Conservation (phyloP, 2,329 filamentous ascomycete species). For the Xylariaceae sp. region DNA sequence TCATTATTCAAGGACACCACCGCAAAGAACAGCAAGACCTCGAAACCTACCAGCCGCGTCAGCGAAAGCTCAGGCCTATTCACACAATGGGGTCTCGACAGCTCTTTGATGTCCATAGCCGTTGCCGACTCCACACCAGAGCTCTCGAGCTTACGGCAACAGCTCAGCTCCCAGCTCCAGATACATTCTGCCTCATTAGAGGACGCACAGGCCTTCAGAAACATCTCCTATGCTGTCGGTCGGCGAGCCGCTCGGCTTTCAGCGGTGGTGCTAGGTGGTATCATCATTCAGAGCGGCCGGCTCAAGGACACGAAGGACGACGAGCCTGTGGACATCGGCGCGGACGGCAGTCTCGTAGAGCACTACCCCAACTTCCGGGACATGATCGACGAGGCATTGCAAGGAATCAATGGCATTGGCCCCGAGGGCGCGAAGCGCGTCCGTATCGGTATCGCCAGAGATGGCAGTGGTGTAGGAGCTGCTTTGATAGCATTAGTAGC, state of each 20-base stretch:
- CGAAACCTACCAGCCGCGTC: slow-evolving; percentile 64
- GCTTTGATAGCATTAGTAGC: slow-evolving; percentile 91
- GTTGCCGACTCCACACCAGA: slow-evolving; percentile 72
- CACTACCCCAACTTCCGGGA: slow-evolving; percentile 92
- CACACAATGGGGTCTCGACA: slow-evolving; percentile 85
- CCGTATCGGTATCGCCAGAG: slow-evolving; percentile 92
- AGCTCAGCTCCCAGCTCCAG: slow-evolving; percentile 69
- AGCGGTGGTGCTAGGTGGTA: slow-evolving; percentile 79
- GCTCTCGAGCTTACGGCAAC: slow-evolving; percentile 67
- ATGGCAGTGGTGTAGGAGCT: slow-evolving; percentile 91
- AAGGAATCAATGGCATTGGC: slow-evolving; percentile 72
- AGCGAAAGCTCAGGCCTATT: slow-evolving; percentile 61
- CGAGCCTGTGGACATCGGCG: slow-evolving; percentile 79
- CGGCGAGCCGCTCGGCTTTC: slow-evolving; percentile 83
- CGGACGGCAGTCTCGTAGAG: slow-evolving; percentile 90
- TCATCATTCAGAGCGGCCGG: slow-evolving; percentile 75
- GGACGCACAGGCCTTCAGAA: slow-evolving; percentile 84
- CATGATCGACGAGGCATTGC: slow-evolving; percentile 77
- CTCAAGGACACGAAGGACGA: slow-evolving; percentile 60
- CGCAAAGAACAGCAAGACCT: slow-evolving; percentile 61
- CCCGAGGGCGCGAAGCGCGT: slow-evolving; percentile 75
- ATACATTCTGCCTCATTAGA: slow-evolving; percentile 72
- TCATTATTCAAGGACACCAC: slow-evolving; percentile 73
- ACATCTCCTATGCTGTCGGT: slow-evolving; percentile 75
- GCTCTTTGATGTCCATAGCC: slow-evolving; percentile 80